Percentiles rank a stretch among this genome's conserved stretches.
phyloP scores from a whole-genome alignment of 1,284 basidiomycete genomes.

The Naganishia albida region DNA sequence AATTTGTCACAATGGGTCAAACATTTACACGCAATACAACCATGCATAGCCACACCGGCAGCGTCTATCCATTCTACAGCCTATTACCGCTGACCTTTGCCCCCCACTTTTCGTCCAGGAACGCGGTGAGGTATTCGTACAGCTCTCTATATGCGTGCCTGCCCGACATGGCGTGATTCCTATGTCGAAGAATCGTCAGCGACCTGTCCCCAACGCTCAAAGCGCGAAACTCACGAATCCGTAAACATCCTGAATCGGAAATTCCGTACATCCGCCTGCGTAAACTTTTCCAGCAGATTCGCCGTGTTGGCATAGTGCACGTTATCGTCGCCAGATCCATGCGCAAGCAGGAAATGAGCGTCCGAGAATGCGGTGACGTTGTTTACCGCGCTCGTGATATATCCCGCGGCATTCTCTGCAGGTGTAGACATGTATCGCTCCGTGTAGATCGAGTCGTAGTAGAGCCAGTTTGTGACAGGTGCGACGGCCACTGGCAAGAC shows the following conservation, averaged over 20 bases:
- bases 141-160: slow-evolving; percentile 80
- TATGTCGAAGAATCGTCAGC: too few relatives aligned
- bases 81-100: slow-evolving; percentile 47
- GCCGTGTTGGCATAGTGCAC: slow-evolving; percentile 89
- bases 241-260: slow-evolving; percentile 95
- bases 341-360: slow-evolving; percentile 79
- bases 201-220: too few relatives aligned
- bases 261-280: slow-evolving; percentile 68
- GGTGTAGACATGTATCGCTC: slow-evolving; percentile 96
- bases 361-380: slow-evolving; percentile 80
- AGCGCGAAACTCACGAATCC: slow-evolving; percentile 73
- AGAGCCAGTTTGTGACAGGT: slow-evolving; percentile 74
- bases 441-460: slow-evolving; percentile 70
- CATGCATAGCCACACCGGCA: too few relatives aligned
- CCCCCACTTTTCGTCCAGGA: slow-evolving; percentile 88
- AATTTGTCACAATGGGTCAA: background rate
- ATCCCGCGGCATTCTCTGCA: slow-evolving; percentile 72
- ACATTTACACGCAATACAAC: slow-evolving; percentile 24
- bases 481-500: slow-evolving; percentile 36
- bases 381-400: slow-evolving; percentile 78
- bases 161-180: slow-evolving; percentile 72
- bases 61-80: slow-evolving; percentile 2
- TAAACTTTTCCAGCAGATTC: slow-evolving; percentile 87
- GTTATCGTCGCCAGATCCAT: slow-evolving; percentile 92
- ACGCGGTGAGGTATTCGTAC: slow-evolving; percentile 80